Base-by-base conservation (phyloP, 441 rosid genomes). In the Pelargonium fulgidum region DNA sequence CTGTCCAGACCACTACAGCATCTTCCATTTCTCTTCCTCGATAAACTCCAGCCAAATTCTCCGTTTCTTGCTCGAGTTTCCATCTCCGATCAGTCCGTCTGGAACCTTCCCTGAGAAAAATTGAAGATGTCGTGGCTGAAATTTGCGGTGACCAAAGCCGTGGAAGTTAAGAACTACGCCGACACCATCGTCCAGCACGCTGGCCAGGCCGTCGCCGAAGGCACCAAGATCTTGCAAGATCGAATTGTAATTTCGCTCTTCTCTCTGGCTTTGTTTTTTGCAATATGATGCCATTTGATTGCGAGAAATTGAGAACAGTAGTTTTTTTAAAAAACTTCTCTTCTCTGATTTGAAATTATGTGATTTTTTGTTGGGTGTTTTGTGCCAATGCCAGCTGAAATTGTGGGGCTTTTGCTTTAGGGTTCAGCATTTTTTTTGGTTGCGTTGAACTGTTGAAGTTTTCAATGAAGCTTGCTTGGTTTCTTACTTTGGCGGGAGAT, bases 131-230 rank as follows among this genome's bases (percentile, higher is more conserved):
- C 99, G 84, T 94, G 97, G 99, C 68, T 90, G 66, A 84, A 84
- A 86, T 85, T 91, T 17, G 99, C 96, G 45, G 84, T 94, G 77
- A 94, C 48, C 83, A 94, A 85, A 74, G 97, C 99, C 41, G 97
- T 91, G 77, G 97, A 91, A 85, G 97, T 75, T 2, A 86, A 76
- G 83, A 92, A 83, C 87, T 92, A 90, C 62, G 96, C 99, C 33
- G 97, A 94, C 84, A 69, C 93, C 78, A 94, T 94, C 78, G 97
- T 90, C 68, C 96, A 94, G 17, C 97, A 91, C 12, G 97, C 99
- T 17, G 97, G 97, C 14, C 97, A 91, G 75, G 96, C 97, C 72
- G 96, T 94, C 56, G 90, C 91, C 10, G 99, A 84, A 78, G 97
- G 99, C 69, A 96, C 99, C 75, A 94, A 91, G 85, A 81, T 94